Evolutionary conservation across 2,329 filamentous ascomycete species (phyloP).

Genomic region (Whalleya microplaca): DNA sequence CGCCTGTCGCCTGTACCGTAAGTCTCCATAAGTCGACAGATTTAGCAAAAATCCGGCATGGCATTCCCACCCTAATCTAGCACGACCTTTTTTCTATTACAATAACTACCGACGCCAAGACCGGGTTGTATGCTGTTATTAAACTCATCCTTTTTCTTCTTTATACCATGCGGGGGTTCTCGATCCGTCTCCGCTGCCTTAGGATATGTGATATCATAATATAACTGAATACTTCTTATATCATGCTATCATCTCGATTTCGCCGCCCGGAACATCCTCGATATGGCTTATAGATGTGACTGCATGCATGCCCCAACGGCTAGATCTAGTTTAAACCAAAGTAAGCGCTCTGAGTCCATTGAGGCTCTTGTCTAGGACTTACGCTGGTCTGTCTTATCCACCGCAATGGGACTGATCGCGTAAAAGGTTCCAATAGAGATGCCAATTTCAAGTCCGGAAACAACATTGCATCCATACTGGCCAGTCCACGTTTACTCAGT

Average conservation of each 20-base stretch:
- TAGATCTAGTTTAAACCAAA: no score
- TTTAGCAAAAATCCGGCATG: constrained; percentile 28
- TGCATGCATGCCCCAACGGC: no score
- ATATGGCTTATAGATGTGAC: constrained; percentile 19
- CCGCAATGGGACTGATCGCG: no score
- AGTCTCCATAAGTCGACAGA: constrained; percentile 21
- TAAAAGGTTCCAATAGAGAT: no score
- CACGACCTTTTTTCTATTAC: constrained; percentile 22
- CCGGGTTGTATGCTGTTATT: constrained; percentile 24
- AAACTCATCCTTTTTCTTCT: constrained; percentile 23
- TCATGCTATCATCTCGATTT: not conserved
- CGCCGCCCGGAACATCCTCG: constrained; percentile 12
- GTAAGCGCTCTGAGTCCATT: no score
- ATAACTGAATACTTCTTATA: constrained; percentile 1
- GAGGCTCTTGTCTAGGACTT: no score
- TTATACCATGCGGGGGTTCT: constrained; percentile 29
- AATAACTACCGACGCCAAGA: constrained; percentile 31
- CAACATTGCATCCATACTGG: no score
- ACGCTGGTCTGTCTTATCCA: no score
- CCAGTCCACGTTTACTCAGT: no score
- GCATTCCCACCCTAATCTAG: constrained; percentile 28
- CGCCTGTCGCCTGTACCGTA: constrained; percentile 13
- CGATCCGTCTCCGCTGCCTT: constrained; percentile 28
- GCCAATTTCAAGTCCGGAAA: no score
- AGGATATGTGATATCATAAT: constrained; percentile 8